phyloP scores from a whole-genome alignment of 106 monocot species.

The Phalaenopsis equestris region DNA sequence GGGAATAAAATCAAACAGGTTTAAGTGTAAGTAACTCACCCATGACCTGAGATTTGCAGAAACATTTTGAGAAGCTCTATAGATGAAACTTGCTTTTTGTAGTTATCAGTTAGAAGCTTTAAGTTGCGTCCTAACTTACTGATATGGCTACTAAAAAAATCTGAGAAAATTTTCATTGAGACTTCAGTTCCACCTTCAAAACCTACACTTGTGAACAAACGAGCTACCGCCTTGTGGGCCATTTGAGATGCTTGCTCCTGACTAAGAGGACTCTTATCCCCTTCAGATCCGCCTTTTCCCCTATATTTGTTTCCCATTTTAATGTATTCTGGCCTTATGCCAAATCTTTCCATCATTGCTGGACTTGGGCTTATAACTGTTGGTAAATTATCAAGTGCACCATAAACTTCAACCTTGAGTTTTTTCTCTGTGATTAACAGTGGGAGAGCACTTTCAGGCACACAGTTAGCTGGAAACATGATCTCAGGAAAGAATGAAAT shows the following conservation, averaged over 20 bases:
- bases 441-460: slow-evolving; percentile 69
- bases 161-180: slow-evolving; percentile 61
- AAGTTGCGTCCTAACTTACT: slow-evolving; percentile 66
- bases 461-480: slow-evolving; percentile 80
- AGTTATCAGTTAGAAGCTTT: slow-evolving; percentile 80
- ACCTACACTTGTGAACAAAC: slow-evolving; percentile 34
- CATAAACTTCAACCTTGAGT: slow-evolving; percentile 52
- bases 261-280: slow-evolving; percentile 37
- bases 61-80: slow-evolving; percentile 93
- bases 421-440: slow-evolving; percentile 24
- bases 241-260: slow-evolving; percentile 61
- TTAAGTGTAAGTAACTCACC: slow-evolving; percentile 31
- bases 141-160: slow-evolving; percentile 47
- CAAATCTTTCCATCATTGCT: slow-evolving; percentile 98
- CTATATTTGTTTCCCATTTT: slow-evolving; percentile 78
- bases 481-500: slow-evolving; percentile 66
- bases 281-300: slow-evolving; percentile 57
- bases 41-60: slow-evolving; percentile 51
- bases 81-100: slow-evolving; percentile 69
- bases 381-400: slow-evolving; percentile 87
- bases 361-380: slow-evolving; percentile 54
- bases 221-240: slow-evolving; percentile 49
- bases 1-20: not conserved
- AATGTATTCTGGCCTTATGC: slow-evolving; percentile 81
- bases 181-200: slow-evolving; percentile 64